Evolutionary conservation across 371 early-diverging fungal genomes (phyloP).

Genomic region (Mycotypha africana): DNA sequence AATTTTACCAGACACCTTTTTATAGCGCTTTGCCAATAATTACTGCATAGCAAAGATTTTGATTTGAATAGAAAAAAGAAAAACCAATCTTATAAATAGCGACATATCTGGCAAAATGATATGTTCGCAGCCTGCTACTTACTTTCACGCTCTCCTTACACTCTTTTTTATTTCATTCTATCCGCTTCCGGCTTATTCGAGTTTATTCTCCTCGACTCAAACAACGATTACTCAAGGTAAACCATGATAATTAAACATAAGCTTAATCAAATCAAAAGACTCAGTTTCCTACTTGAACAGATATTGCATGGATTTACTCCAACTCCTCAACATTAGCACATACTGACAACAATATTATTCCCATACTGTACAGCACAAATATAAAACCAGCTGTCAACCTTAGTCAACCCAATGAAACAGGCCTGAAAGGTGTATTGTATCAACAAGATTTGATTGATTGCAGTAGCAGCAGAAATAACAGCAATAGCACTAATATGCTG

Average conservation of each 20-base stretch:
- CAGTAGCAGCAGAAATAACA: not conserved
- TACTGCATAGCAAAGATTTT: no score
- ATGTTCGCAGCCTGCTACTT: no score
- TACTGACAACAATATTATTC: constrained; percentile 1
- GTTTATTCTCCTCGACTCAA: not conserved
- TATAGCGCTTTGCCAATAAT: no score
- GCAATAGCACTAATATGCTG: not conserved
- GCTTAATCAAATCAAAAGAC: not conserved
- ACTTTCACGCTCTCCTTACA: no score
- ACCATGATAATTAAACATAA: not conserved
- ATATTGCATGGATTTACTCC: constrained; percentile 5
- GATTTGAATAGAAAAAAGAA: no score
- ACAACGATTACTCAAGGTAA: not conserved
- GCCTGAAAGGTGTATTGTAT: constrained; percentile 5
- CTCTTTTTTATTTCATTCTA: no score
- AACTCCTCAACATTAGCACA: constrained; percentile 6
- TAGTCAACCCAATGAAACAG: not conserved
- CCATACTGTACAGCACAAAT: constrained; percentile 1
- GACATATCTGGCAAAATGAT: no score
- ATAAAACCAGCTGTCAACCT: constrained; percentile 1
- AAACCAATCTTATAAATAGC: no score
- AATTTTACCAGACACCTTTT: no score
- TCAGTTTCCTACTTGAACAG: not conserved
- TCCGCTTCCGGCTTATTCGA: not conserved
- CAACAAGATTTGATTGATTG: not conserved